phyloP scores from a whole-genome alignment of 1,139 yeast genomes.

The Kodamaea sp. region DNA sequence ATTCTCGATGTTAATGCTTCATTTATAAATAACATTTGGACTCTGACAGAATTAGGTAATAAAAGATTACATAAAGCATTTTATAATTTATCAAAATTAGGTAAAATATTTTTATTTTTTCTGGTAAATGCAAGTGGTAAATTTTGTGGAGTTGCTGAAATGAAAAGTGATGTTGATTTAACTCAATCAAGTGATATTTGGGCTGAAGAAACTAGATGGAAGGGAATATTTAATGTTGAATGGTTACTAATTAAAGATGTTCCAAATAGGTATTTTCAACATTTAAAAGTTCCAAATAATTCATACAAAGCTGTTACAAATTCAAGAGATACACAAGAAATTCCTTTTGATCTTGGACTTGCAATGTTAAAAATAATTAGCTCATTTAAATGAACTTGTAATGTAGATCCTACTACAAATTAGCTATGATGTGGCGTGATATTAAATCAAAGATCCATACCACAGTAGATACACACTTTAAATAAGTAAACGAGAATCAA shows the following conservation, averaged over 20 bases:
- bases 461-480: too few relatives aligned
- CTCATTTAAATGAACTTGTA: constrained; percentile 23
- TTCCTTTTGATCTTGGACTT: constrained; percentile 42
- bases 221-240: constrained; percentile 48
- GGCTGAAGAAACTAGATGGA: constrained; percentile 48
- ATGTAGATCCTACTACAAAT: too few relatives aligned
- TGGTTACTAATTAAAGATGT: constrained; percentile 53
- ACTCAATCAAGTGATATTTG: constrained; percentile 41
- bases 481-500: too few relatives aligned
- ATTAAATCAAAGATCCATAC: too few relatives aligned
- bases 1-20: constrained; percentile 49
- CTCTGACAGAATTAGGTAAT: constrained; percentile 57
- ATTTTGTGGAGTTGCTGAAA: constrained; percentile 62
- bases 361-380: constrained; percentile 46
- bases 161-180: constrained; percentile 41
- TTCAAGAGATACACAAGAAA: constrained; percentile 60
- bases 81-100: constrained; percentile 17
- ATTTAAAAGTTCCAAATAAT: constrained; percentile 41
- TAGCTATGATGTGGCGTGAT: too few relatives aligned
- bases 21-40: constrained; percentile 50
- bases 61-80: constrained; percentile 45
- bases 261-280: constrained; percentile 45
- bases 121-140: constrained; percentile 59
- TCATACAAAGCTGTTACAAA: constrained; percentile 52
- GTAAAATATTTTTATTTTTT: constrained; percentile 46